Evolutionary conservation across 2,329 filamentous ascomycete genomes (phyloP), one percentile per base, ranked within the genome.

Genomic region (Allantophomopsis cytisporea): DNA sequence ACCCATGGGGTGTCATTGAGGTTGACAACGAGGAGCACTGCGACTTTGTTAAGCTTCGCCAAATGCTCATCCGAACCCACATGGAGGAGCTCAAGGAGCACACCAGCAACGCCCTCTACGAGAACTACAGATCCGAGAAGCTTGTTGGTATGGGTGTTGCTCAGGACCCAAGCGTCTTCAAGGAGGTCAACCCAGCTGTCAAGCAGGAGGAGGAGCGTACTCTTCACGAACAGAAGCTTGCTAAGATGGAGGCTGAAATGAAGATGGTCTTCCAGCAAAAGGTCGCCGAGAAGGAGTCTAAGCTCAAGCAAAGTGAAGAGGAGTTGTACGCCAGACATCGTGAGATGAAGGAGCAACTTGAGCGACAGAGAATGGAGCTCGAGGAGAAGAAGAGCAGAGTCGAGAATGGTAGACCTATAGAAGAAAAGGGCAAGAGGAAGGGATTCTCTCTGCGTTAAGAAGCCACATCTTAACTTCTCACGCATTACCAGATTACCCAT

Each of bases 231-330:
- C 88, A 95, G 74, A 98, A 98, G 74, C 85, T 98, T 54, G 86
- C 89, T 64, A 98, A 98, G 85, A 98, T 98, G 91, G 91, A 98
- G 66, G 80, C 87, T 57, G 91, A 98, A 66, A 98, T 98, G 91
- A 98, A 98, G 85, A 94, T 95, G 85, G 91, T 98, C 52, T 98
- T 98, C 86, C 91, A 96, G 64, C 91, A 98, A 63, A 98, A 98
- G 82, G 91, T 98, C 23, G 80, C 86, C 50, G 91, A 98, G 66
- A 98, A 98, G 73, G 91, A 98, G 69, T 94, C 86, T 76, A 98
- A 98, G 69, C 72, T 98, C 61, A 94, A 94, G 71, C 91, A 96
- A 69, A 94, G 87, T 72, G 91, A 98, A 65, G 91, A 98, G 63
- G 91, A 98, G 72, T 71, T 98, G 43, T 96, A 96, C 59, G 88